Conservation (phyloP, 148 eudicot genomes). For the Camellia sinensis region DNA sequence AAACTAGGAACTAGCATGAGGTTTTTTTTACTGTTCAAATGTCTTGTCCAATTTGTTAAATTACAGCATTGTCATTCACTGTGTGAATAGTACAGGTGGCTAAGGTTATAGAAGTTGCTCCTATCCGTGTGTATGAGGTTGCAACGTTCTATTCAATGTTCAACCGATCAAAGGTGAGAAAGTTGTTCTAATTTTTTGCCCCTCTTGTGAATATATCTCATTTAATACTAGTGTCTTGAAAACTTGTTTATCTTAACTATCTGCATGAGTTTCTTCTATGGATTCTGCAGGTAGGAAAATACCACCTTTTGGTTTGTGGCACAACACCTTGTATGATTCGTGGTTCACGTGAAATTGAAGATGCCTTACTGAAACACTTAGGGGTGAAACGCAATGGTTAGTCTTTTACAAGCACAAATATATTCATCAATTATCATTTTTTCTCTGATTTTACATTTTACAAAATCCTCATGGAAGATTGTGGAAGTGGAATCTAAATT, state of each 20-base stretch:
- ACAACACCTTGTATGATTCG: slow-evolving; percentile 99
- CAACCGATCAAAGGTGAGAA: slow-evolving; percentile 77
- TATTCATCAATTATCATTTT: background rate
- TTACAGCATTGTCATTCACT: background rate
- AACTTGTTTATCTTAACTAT: background rate
- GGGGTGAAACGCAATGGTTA: slow-evolving; percentile 95
- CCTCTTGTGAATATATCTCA: background rate
- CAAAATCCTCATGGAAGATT: background rate
- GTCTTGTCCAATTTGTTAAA: background rate
- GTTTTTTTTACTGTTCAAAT: background rate
- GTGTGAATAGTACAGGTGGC: slow-evolving; percentile 63
- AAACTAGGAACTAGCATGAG: background rate
- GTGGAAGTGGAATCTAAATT: slow-evolving; percentile 8
- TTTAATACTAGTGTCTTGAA: slow-evolving; percentile 1
- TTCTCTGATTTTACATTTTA: background rate
- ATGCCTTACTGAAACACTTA: slow-evolving; percentile 78
- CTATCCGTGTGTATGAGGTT: slow-evolving; percentile 99
- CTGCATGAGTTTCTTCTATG: slow-evolving; percentile 32
- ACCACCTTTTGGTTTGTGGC: slow-evolving; percentile 98
- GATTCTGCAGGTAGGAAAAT: slow-evolving; percentile 75
- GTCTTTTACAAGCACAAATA: background rate
- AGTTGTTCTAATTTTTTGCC: background rate
- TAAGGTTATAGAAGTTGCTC: slow-evolving; percentile 91
- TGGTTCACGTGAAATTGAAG: slow-evolving; percentile 95
- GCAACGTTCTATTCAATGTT: slow-evolving; percentile 99